A percentile compares a stretch with the other conserved stretches of the same genome.
Conservation (phyloP, 192 early-diverging fungal genomes). For the Backusella luteola region DNA sequence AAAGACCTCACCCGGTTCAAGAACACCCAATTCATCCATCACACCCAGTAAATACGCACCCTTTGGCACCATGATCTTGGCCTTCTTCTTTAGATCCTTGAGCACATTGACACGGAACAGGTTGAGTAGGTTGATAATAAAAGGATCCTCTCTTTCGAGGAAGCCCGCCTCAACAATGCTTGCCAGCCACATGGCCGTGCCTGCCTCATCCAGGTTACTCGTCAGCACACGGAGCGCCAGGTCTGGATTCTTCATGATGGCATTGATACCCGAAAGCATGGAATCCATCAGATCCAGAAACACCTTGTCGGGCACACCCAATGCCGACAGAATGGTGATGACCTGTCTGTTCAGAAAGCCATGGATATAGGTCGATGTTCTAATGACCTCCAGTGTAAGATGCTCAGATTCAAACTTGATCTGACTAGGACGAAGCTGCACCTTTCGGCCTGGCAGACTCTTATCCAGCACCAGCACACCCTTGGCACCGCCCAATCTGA, state of each 20-base stretch:
- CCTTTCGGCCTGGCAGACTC: slow-evolving; percentile 24
- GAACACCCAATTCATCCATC: slow-evolving; percentile 45
- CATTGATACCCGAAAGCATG: slow-evolving; percentile 39
- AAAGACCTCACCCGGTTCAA: slow-evolving; percentile 51
- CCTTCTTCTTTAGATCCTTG: slow-evolving; percentile 49
- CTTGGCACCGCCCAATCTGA: slow-evolving; percentile 68
- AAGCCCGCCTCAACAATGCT: slow-evolving; percentile 51
- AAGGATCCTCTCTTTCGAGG: slow-evolving; percentile 40
- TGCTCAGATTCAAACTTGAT: slow-evolving; percentile 56
- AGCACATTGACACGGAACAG: slow-evolving; percentile 45
- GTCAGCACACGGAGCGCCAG: slow-evolving; percentile 38
- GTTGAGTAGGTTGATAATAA: slow-evolving; percentile 41
- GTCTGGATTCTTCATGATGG: slow-evolving; percentile 37
- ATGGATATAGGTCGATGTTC: slow-evolving; percentile 46
- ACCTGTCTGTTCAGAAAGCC: slow-evolving; percentile 65
- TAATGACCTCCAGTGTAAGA: slow-evolving; percentile 57
- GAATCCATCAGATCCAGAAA: slow-evolving; percentile 50
- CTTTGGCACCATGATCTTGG: slow-evolving; percentile 50
- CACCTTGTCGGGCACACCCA: slow-evolving; percentile 56
- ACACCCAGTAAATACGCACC: slow-evolving; percentile 58
- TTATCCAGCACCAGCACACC: slow-evolving; percentile 51
- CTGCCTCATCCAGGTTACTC: slow-evolving; percentile 45
- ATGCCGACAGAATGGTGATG: slow-evolving; percentile 54
- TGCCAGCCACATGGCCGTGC: slow-evolving; percentile 37
- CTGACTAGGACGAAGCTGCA: slow-evolving; percentile 56